These are phyloP conservation scores for Paecilomyces formosus DNA, from an alignment of 2,329 filamentous ascomycete species.

Conservation along the genomic window DNA sequence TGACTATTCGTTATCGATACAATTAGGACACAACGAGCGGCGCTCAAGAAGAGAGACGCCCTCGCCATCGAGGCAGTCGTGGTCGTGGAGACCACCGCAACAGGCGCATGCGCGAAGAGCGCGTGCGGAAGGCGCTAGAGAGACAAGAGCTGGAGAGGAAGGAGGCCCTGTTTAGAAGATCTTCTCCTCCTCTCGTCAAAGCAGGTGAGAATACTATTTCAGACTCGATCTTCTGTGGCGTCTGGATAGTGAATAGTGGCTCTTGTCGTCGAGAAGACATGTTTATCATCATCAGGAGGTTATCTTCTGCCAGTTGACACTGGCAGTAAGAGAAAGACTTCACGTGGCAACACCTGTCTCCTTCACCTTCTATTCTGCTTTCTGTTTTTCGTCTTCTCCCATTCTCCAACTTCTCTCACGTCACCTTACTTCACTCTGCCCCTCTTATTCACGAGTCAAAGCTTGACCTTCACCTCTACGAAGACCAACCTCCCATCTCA, in stretches of 20 bases:
- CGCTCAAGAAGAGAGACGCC: not conserved
- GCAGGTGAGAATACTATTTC: not conserved
- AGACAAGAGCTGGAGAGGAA: not conserved
- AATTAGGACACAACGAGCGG: not conserved
- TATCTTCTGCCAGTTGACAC: not conserved
- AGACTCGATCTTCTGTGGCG: not conserved
- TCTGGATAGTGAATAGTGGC: not conserved
- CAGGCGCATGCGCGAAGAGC: constrained; percentile 3
- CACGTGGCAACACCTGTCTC: not conserved
- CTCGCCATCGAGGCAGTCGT: constrained; percentile 1
- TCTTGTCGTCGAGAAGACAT: not conserved
- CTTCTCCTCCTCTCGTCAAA: not conserved
- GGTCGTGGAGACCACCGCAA: constrained; percentile 6
- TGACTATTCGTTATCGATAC: not conserved
- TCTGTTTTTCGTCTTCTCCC: not conserved
- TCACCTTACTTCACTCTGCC: not conserved
- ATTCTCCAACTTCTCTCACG: not conserved
- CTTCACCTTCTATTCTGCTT: not conserved
- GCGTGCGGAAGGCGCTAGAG: not conserved
- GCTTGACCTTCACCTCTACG: not conserved
- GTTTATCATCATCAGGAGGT: not conserved
- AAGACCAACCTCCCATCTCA: not conserved
- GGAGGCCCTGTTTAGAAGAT: not conserved
- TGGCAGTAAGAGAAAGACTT: not conserved
- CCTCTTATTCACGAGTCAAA: not conserved